Evolutionary conservation across 768 basidiomycete species (phyloP), one percentile per base, ranked within the genome.

Genomic region (Boletus reticuloceps): DNA sequence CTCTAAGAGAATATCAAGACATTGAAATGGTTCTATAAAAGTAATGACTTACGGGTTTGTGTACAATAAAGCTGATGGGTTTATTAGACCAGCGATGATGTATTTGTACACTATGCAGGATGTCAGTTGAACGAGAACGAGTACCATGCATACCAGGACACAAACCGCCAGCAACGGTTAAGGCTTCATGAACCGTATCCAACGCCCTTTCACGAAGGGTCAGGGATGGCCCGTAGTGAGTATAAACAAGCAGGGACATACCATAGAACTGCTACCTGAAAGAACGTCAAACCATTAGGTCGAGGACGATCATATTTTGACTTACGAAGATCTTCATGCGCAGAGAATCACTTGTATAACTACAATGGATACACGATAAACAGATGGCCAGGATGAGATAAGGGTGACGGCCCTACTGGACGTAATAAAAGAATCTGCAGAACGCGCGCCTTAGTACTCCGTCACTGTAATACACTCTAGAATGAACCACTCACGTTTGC

Each of bases 211-310:
- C n/a, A 6, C 13, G 2, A 48, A 27, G 13, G 2, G 22, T 64
- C 14, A 34, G 25, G 29, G 14, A 27, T 0, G 11, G 16, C 10
- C 3, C 2, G 1, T 39, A 25, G 12, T 0, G 4, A 14, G 11
- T 12, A 36, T 14, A 36, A 13, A 16, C 4, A 16, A 19, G 5
- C 10, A 11, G 13, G 10, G 3, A 2, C 3, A 14, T 25, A 63
- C 61, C 61, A 62, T 37, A 62, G 2, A 11, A 11, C 47, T 16
- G 50, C 40, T 12, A 62, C 61, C 60, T 61, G 29, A 2, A 36
- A 38, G 16, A 20, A 36, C 0, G 6, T 17, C 34, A 19, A 36
- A 36, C 2, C 5, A 13, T 14, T 14, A 36, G 0, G 29, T 29
- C 29, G 29, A 36, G 34, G 34, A 36, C 14, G 9, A 16, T 36